Percentiles rank a stretch among this genome's conserved stretches.
Conservation (phyloP, 257 asterid genomes). For the Ilex asprella region DNA sequence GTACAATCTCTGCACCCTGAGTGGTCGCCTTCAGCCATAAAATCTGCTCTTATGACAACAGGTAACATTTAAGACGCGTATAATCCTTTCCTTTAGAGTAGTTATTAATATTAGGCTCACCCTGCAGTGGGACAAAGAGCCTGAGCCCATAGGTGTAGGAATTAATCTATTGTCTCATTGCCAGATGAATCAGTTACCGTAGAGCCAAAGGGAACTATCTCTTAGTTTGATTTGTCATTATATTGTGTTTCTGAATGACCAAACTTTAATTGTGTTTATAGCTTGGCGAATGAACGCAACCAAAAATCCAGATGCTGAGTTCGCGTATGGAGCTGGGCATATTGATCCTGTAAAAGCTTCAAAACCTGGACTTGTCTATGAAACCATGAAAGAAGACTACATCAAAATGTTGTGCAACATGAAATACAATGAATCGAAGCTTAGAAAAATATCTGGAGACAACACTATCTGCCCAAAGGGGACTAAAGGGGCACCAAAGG, state of each 20-base stretch:
- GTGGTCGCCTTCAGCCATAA: conserved; percentile 12
- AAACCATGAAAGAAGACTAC: background rate
- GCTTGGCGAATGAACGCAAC: conserved; percentile 29
- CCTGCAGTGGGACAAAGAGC: no score
- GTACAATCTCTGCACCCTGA: conserved; percentile 1
- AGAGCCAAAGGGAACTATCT: no score
- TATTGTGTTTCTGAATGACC: no score
- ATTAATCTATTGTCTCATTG: no score
- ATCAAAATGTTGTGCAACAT: conserved; percentile 3
- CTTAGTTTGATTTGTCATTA: no score
- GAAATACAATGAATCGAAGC: background rate
- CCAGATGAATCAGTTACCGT: no score
- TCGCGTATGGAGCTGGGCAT: conserved; percentile 42
- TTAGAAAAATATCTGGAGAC: background rate
- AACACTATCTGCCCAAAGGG: background rate
- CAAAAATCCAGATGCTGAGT: conserved; percentile 31
- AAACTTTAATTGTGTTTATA: conserved; percentile 1
- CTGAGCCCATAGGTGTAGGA: no score
- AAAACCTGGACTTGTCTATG: conserved; percentile 6
- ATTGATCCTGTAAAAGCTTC: conserved; percentile 13
- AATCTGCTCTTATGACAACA: background rate
- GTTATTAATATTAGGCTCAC: no score
- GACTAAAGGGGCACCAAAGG: background rate
- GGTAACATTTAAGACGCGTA: background rate
- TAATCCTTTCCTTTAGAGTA: background rate